These are phyloP conservation scores for Linnemannia schmuckeri DNA, from an alignment of 192 early-diverging fungal species.

Conservation along the genomic window DNA sequence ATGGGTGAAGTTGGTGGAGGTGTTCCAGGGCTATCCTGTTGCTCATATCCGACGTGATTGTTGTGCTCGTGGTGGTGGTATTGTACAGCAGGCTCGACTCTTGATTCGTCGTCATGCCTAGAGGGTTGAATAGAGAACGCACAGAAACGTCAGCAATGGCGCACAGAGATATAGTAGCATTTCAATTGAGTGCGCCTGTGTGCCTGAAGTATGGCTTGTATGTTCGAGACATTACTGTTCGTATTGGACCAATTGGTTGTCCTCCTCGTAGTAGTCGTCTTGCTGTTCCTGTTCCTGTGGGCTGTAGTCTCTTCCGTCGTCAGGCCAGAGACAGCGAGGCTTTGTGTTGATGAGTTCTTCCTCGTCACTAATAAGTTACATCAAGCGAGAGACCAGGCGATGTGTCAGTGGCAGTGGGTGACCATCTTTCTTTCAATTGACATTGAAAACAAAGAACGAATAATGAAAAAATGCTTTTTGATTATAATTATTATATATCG, in stretches of 20 bases:
- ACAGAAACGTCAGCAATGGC: background rate
- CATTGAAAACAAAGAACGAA: background rate
- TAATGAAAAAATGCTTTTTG: background rate
- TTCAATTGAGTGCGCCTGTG: background rate
- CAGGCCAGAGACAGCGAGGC: slow-evolving; percentile 27
- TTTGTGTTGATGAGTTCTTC: slow-evolving; percentile 20
- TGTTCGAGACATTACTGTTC: background rate
- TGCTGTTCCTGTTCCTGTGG: background rate
- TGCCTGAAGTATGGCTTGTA: background rate
- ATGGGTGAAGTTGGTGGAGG: background rate
- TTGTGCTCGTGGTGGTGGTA: background rate
- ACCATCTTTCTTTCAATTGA: no score
- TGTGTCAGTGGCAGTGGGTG: no score
- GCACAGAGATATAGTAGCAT: background rate
- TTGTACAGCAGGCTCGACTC: background rate
- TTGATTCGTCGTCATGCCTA: background rate
- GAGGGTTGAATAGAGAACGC: background rate
- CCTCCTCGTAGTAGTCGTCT: slow-evolving; percentile 5
- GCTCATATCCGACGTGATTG: background rate
- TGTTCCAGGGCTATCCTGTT: background rate
- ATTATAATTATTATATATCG: background rate
- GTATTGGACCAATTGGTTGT: background rate
- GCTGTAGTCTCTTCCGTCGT: background rate
- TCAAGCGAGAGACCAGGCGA: background rate
- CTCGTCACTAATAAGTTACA: slow-evolving; percentile 14